Evolutionary conservation across 208 protist genomes (phyloP).

Genomic region (Wallacemonas sp.): DNA sequence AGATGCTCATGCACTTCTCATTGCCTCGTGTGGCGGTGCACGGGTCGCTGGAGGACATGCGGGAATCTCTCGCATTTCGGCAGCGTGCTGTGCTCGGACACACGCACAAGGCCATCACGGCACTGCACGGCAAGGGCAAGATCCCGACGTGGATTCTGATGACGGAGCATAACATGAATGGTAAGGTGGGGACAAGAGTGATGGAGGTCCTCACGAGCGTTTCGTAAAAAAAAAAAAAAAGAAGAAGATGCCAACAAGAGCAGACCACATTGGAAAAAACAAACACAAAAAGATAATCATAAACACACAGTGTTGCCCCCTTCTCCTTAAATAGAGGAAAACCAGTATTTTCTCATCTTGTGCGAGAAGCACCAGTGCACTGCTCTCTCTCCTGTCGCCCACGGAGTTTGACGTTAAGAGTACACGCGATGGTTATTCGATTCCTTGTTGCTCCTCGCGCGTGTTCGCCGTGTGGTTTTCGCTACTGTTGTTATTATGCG

Average conservation of each 20-base stretch:
- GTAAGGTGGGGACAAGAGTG: slow-evolving; percentile 40
- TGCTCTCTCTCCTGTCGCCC: too few relatives aligned
- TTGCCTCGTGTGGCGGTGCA: slow-evolving; percentile 44
- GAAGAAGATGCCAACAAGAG: background rate
- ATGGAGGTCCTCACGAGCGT: slow-evolving; percentile 30
- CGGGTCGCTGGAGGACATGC: slow-evolving; percentile 47
- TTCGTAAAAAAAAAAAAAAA: background rate
- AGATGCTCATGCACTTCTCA: slow-evolving; percentile 56
- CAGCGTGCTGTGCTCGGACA: slow-evolving; percentile 31
- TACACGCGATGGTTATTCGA: too few relatives aligned
- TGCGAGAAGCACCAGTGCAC: too few relatives aligned
- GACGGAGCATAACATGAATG: slow-evolving; percentile 63
- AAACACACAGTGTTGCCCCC: background rate
- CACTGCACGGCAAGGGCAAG: slow-evolving; percentile 18
- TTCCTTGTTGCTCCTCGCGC: too few relatives aligned
- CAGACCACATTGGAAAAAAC: background rate
- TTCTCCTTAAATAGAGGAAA: too few relatives aligned
- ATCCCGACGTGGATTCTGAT: slow-evolving; percentile 37
- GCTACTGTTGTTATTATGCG: too few relatives aligned
- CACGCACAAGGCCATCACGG: slow-evolving; percentile 13
- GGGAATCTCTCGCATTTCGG: slow-evolving; percentile 40
- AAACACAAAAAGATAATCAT: background rate
- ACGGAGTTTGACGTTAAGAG: too few relatives aligned
- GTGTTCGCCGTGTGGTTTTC: too few relatives aligned
- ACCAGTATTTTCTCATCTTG: too few relatives aligned